Percentiles rank a stretch among this genome's conserved stretches.
phyloP scores from a whole-genome alignment of 2,329 filamentous ascomycete species.

The Pyrenophora seminiperda region DNA sequence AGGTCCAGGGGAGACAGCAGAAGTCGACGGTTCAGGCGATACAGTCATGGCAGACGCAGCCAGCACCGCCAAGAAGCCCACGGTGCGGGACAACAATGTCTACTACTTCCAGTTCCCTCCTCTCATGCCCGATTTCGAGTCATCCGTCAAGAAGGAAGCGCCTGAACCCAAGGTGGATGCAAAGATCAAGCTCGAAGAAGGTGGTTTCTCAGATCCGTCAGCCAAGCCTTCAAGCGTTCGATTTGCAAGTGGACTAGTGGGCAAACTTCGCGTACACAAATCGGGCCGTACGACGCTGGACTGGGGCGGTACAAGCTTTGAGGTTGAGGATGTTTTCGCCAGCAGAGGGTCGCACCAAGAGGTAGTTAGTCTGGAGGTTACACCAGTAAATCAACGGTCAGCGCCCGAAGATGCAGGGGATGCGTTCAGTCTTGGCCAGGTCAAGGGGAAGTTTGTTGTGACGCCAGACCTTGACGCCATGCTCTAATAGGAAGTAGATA shows the following conservation, averaged over 20 bases:
- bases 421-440: constrained; percentile 63
- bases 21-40: constrained; percentile 51
- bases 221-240: constrained; percentile 34
- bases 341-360: constrained; percentile 65
- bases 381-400: constrained; percentile 43
- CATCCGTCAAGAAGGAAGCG: constrained; percentile 42
- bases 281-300: constrained; percentile 66
- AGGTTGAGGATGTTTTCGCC: constrained; percentile 59
- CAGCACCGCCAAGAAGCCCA: constrained; percentile 24
- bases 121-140: constrained; percentile 61
- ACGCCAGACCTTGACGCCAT: constrained; percentile 65
- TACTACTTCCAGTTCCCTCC: constrained; percentile 70
- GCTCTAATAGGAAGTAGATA: constrained; percentile 35
- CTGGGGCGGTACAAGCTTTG: constrained; percentile 66
- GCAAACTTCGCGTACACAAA: constrained; percentile 65
- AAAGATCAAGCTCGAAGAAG: constrained; percentile 42
- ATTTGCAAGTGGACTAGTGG: constrained; percentile 60
- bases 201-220: constrained; percentile 27
- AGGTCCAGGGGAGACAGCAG: constrained; percentile 40
- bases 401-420: constrained; percentile 47
- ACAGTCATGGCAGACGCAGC: constrained; percentile 42
- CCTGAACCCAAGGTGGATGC: constrained; percentile 28
- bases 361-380: constrained; percentile 51
- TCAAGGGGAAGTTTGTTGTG: constrained; percentile 69
- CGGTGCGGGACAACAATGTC: constrained; percentile 57